Conservation (phyloP, 208 protist species). For the Acanthamoeba castellanii region DNA sequence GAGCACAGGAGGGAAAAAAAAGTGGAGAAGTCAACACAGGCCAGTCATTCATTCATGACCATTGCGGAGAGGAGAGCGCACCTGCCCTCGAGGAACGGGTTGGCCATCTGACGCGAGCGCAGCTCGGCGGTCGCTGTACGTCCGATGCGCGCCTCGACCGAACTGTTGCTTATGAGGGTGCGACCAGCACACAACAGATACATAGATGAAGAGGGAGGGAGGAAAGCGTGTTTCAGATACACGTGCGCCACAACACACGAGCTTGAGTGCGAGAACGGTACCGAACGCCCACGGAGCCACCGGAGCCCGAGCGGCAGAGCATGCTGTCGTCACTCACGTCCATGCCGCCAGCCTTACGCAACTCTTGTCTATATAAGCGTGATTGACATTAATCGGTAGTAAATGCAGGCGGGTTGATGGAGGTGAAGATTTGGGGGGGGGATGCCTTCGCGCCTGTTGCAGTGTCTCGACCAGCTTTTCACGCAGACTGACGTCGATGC, state of each 20-base stretch:
- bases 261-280: neutral
- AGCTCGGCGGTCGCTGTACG: neutral
- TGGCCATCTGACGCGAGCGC: neutral
- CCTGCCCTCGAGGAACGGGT: constrained; percentile 51
- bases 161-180: neutral
- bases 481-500: constrained; percentile 59
- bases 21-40: neutral
- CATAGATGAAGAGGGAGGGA: neutral
- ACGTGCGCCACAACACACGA: neutral
- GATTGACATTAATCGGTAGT: neutral
- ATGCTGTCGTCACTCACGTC: neutral
- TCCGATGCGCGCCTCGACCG: neutral
- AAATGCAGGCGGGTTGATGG: neutral
- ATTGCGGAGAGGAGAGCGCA: neutral
- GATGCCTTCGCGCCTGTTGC: neutral
- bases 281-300: neutral
- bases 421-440: neutral
- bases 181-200: neutral
- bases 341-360: neutral
- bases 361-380: neutral
- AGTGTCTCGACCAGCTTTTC: constrained; percentile 10
- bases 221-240: neutral
- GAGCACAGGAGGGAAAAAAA: neutral
- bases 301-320: constrained; percentile 8
- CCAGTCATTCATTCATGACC: neutral